Evolutionary conservation across 805 yeast species (phyloP).

Genomic region (Lipomyces yamadae): DNA sequence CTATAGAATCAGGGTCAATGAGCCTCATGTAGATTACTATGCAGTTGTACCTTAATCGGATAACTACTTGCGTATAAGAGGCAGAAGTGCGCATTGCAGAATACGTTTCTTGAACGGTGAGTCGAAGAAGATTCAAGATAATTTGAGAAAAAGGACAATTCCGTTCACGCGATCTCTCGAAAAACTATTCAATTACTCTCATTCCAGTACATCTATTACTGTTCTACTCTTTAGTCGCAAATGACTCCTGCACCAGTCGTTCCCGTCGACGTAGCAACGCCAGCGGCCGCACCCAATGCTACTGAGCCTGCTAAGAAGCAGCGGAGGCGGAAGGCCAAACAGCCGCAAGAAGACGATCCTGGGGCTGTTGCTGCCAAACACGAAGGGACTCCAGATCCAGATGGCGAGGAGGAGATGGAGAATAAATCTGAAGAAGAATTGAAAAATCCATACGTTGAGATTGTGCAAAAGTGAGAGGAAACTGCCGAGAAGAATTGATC

Average conservation of each 20-base stretch:
- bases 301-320: conserved; percentile 5
- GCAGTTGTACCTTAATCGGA: not conserved
- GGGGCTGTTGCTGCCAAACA: conserved; percentile 1
- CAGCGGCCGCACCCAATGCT: not conserved
- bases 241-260: conserved; percentile 5
- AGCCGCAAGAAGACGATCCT: conserved; percentile 9
- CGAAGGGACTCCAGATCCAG: conserved; percentile 2
- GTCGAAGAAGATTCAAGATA: not conserved
- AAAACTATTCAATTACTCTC: not conserved
- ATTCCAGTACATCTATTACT: not conserved
- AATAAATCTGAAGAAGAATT: conserved; percentile 8
- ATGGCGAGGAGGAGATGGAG: conserved; percentile 7
- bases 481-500: not conserved
- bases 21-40: not conserved
- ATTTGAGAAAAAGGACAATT: not conserved
- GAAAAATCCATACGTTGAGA: conserved; percentile 33
- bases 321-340: conserved; percentile 18
- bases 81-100: not conserved
- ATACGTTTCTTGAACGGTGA: no score
- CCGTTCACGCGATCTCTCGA: not conserved
- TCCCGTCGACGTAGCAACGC: not conserved
- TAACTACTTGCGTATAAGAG: fast-evolving
- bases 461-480: conserved; percentile 28
- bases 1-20: no score
- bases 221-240: not conserved